These are phyloP conservation scores for Aspergillus leporis DNA, from an alignment of 495 filamentous ascomycete species.

Conservation along the genomic window DNA sequence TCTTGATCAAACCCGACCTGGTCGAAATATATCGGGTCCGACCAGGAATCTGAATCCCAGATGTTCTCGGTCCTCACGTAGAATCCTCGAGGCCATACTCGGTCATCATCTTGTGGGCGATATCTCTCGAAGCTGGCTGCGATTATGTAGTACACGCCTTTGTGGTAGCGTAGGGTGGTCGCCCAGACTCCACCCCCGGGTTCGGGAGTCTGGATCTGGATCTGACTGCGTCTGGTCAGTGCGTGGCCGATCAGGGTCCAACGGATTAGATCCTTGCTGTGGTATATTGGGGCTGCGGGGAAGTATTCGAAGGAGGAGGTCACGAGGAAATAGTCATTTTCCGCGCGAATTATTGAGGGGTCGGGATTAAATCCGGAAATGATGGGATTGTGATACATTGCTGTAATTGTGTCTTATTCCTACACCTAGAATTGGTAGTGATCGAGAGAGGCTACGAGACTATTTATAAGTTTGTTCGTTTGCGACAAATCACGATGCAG, in stretches of 20 bases:
- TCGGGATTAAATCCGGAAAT: constrained; percentile 47
- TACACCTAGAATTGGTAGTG: too few relatives aligned
- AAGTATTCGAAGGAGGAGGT: constrained; percentile 53
- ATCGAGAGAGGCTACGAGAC: too few relatives aligned
- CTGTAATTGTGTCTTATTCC: too few relatives aligned
- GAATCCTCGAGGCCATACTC: constrained; percentile 48
- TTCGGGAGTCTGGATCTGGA: constrained; percentile 60
- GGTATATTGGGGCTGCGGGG: constrained; percentile 48
- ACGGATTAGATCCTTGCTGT: constrained; percentile 44
- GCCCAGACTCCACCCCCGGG: constrained; percentile 51
- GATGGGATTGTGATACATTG: constrained; percentile 36
- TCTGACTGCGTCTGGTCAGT: constrained; percentile 57
- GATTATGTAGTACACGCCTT: constrained; percentile 41
- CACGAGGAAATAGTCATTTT: constrained; percentile 41
- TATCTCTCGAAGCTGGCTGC: constrained; percentile 44
- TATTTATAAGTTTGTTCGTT: too few relatives aligned
- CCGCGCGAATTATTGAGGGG: constrained; percentile 41
- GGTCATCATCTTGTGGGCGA: constrained; percentile 42
- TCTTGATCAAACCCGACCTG: constrained; percentile 49
- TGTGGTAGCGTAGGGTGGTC: constrained; percentile 41
- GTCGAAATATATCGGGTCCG: constrained; percentile 51
- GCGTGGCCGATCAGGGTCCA: constrained; percentile 56
- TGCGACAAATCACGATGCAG: neutral
- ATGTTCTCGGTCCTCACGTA: constrained; percentile 49
- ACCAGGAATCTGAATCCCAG: constrained; percentile 48